Evolutionary conservation across 805 yeast genomes (phyloP), one percentile per base, ranked within the genome.

Genomic region (Sugiyamaella smithiae): DNA sequence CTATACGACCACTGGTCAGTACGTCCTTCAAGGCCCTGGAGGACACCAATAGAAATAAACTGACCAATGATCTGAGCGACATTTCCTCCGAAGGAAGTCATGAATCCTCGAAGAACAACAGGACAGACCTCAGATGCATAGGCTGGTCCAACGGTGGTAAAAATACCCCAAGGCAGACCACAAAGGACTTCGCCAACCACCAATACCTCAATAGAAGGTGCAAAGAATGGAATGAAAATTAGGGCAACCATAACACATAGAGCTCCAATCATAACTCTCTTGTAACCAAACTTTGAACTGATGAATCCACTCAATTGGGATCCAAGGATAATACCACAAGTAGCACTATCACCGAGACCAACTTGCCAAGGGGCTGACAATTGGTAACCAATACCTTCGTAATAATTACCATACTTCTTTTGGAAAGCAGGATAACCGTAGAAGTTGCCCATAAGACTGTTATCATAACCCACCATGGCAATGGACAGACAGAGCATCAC

Each of bases 101-200:
- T 64, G 53, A 74, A 74, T 33, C 68, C 64, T 51, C 83, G 69
- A 45, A 79, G 65, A 7, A 69, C 71, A 5, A 74, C 57, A 0
- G 83, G 83, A 53, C 79, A 70, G 26, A 77, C 75, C 55, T 78
- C 84, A 19, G 78, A 66, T 16, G 82, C 79, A 56, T 78, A 78
- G 1, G 77, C 62, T 4, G 74, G 72, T 2, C 78, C 68, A 55
- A 78, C 59, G 25, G 76, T 69, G 47, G 71, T 76, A 56, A 77
- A 76, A 9, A 69, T 67, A 45, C 83, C 83, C 77, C 79, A 76
- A 4, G 75, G 72, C 31, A 78, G 33, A 16, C 64, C 53, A 35
- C 69, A 58, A 7, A 70, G 56, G 19, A 70, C 49, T 52, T 68
- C 66, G 12, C 71, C 74, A 11, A 55, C 68, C 25, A 63, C 58